phyloP scores from a whole-genome alignment of 1,284 basidiomycete genomes.

The Cryptococcus sp. region DNA sequence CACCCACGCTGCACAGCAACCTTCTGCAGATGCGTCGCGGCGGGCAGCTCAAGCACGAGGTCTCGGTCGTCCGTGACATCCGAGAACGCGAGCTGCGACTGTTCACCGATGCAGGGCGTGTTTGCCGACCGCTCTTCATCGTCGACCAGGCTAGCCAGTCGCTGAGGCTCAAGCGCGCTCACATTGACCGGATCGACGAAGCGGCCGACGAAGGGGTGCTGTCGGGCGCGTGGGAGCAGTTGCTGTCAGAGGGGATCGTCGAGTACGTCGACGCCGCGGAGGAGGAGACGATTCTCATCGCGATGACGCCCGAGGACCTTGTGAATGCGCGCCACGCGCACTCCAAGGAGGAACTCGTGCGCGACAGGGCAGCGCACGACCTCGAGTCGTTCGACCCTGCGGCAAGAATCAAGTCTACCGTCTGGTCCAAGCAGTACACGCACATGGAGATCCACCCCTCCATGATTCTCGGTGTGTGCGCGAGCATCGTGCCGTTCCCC shows the following conservation, averaged over 20 bases:
- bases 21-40: constrained; percentile 88
- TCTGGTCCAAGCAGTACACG: constrained; percentile 87
- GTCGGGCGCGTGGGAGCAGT: constrained; percentile 70
- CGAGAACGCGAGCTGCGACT: constrained; percentile 90
- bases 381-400: constrained; percentile 68
- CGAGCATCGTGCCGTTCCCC: constrained; percentile 98
- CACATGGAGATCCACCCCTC: constrained; percentile 99
- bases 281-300: constrained; percentile 99
- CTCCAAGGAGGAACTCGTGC: constrained; percentile 33
- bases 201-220: constrained; percentile 57
- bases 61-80: constrained; percentile 95
- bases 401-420: constrained; percentile 75
- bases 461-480: constrained; percentile 98
- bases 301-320: constrained; percentile 95
- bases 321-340: constrained; percentile 61
- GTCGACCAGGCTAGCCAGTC: constrained; percentile 77
- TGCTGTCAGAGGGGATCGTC: constrained; percentile 84
- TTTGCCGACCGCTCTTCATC: constrained; percentile 94
- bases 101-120: constrained; percentile 95
- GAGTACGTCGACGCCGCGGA: constrained; percentile 98
- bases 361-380: constrained; percentile 56
- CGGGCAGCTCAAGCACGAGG: constrained; percentile 93
- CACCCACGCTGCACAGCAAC: constrained; percentile 85
- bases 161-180: constrained; percentile 77
- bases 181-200: constrained; percentile 59